A percentile compares a stretch with the other conserved stretches of the same genome.
These are phyloP conservation scores for Drechslerella stenobrocha DNA, from an alignment of 2,329 filamentous ascomycete genomes.

Conservation along the genomic window DNA sequence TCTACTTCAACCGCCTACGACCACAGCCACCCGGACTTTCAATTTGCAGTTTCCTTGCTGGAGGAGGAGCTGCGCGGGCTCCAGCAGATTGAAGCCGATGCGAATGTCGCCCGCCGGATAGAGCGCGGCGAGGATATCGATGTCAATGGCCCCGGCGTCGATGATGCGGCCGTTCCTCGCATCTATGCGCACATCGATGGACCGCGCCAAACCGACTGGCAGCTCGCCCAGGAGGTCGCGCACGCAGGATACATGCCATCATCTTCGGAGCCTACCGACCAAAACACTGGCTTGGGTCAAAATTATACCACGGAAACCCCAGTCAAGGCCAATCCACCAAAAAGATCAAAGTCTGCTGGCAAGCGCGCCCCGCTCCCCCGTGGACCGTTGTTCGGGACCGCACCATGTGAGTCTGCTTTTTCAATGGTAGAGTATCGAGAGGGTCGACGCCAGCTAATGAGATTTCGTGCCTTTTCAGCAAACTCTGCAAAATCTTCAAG, in stretches of 20 bases:
- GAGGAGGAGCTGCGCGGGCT: constrained; percentile 35
- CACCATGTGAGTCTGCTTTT: constrained; percentile 13
- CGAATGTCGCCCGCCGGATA: constrained; percentile 16
- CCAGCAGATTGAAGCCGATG: constrained; percentile 22
- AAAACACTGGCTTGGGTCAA: not conserved
- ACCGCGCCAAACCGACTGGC: constrained; percentile 21
- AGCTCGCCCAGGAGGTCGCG: constrained; percentile 22
- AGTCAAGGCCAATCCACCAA: not conserved
- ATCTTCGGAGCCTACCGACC: not conserved
- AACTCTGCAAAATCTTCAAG: constrained; percentile 3
- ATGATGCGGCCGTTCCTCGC: constrained; percentile 1
- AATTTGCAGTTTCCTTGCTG: constrained; percentile 26
- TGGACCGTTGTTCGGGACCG: constrained; percentile 26
- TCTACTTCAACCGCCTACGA: constrained; percentile 10
- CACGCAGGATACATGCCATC: constrained; percentile 17
- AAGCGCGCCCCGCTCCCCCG: constrained; percentile 9
- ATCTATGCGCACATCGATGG: not conserved
- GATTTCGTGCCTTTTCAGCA: not conserved
- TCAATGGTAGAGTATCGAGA: not conserved
- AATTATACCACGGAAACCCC: not conserved
- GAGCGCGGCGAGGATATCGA: not conserved
- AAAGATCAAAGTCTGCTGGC: not conserved
- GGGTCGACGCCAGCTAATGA: not conserved
- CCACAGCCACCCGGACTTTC: constrained; percentile 23
- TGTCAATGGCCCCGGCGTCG: not conserved